phyloP scores from a whole-genome alignment of 2,329 filamentous ascomycete genomes.

The Fusarium paranaense region DNA sequence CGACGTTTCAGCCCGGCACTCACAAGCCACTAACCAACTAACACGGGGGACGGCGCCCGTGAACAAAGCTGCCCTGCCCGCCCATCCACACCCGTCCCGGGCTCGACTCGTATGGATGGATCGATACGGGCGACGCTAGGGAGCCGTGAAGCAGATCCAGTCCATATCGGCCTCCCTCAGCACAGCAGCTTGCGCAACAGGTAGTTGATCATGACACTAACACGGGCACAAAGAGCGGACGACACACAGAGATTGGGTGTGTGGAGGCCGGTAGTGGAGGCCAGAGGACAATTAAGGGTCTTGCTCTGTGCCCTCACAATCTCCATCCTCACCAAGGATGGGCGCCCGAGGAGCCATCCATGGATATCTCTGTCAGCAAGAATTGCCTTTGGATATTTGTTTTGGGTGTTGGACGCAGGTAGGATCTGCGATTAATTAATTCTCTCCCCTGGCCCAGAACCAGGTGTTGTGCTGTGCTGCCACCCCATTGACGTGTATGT shows the following conservation, averaged over 20 bases:
- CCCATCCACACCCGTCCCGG: neutral
- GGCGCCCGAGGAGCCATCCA: neutral
- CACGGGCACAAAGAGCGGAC: slow-evolving; percentile 3
- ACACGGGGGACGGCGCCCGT: slow-evolving; percentile 1
- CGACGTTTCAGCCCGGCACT: slow-evolving; percentile 37
- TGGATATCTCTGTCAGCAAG: neutral
- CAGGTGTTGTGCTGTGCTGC: neutral
- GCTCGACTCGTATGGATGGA: neutral
- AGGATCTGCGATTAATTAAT: slow-evolving; percentile 18
- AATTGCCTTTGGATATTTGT: neutral
- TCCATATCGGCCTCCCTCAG: slow-evolving; percentile 18
- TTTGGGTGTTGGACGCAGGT: neutral
- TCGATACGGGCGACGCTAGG: slow-evolving; percentile 31
- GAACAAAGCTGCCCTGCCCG: slow-evolving; percentile 17
- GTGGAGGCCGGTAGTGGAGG: slow-evolving; percentile 38
- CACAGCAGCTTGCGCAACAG: slow-evolving; percentile 33
- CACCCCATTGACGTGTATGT: slow-evolving; percentile 11
- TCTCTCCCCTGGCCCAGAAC: neutral
- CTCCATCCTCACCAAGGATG: slow-evolving; percentile 32
- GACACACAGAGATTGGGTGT: slow-evolving; percentile 20
- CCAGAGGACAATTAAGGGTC: slow-evolving; percentile 38
- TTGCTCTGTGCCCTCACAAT: slow-evolving; percentile 35
- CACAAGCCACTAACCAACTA: slow-evolving; percentile 28
- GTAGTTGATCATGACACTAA: slow-evolving; percentile 36
- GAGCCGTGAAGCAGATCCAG: slow-evolving; percentile 18